These are phyloP conservation scores for Fusarium algeriense DNA, from an alignment of 2,329 filamentous ascomycete genomes.

Conservation along the genomic window DNA sequence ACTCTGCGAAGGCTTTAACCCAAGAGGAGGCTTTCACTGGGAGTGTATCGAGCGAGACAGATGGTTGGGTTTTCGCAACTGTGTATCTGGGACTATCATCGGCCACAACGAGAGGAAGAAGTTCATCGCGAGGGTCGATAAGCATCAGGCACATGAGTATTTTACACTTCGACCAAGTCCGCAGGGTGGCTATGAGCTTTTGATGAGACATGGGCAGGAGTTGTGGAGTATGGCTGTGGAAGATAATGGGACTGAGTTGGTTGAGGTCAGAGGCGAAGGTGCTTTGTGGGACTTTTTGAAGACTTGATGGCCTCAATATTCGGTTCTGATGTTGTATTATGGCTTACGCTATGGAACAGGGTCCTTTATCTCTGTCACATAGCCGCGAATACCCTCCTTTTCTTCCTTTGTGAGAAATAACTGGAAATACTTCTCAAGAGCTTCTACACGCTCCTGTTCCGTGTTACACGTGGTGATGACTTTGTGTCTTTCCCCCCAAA, in stretches of 20 bases:
- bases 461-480: conserved; percentile 49
- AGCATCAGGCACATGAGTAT: conserved; percentile 48
- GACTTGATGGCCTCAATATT: background rate
- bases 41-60: conserved; percentile 53
- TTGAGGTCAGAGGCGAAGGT: conserved; percentile 45
- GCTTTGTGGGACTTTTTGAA: conserved; percentile 50
- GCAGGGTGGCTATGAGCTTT: conserved; percentile 51
- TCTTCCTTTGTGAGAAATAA: conserved; percentile 56
- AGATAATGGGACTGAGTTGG: conserved; percentile 40
- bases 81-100: conserved; percentile 50
- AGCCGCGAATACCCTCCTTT: conserved; percentile 19
- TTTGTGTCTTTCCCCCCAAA: conserved; percentile 17
- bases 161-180: conserved; percentile 49
- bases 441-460: conserved; percentile 61
- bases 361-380: conserved; percentile 11
- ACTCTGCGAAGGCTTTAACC: conserved; percentile 34
- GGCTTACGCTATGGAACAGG: background rate
- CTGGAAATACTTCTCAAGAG: conserved; percentile 62
- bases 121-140: conserved; percentile 41
- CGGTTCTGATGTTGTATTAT: background rate
- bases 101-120: conserved; percentile 48
- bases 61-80: conserved; percentile 55
- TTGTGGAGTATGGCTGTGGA: conserved; percentile 48
- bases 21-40: conserved; percentile 51
- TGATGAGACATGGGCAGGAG: conserved; percentile 46